These are phyloP conservation scores for Phanerochaete carnosa DNA, from an alignment of 768 basidiomycete genomes.

Conservation along the genomic window DNA sequence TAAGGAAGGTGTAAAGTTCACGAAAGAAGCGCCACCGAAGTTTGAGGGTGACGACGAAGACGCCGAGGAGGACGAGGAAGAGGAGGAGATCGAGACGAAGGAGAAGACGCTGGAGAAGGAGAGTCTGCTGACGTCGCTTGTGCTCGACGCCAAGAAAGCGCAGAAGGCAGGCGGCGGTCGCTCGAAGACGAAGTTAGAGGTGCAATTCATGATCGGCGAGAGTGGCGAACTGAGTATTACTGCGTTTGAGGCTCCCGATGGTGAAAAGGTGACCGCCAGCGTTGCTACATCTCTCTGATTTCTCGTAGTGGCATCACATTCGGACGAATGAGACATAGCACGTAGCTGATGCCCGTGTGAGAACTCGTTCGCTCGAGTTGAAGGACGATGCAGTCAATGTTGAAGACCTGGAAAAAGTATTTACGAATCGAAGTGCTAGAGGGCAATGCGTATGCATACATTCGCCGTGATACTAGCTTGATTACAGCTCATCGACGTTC, in stretches of 20 bases:
- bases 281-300: conserved; percentile 11
- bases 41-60: conserved; percentile 47
- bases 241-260: conserved; percentile 34
- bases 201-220: conserved; percentile 33
- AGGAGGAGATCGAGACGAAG: conserved; percentile 61
- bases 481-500: too few species aligned
- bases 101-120: conserved; percentile 59
- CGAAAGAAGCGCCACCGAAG: conserved; percentile 49
- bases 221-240: conserved; percentile 35
- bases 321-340: not conserved
- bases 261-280: conserved; percentile 30
- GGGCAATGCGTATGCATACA: too few species aligned
- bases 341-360: too few species aligned
- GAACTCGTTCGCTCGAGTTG: too few species aligned
- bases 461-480: too few species aligned
- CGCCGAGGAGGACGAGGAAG: conserved; percentile 55
- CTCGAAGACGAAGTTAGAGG: conserved; percentile 50
- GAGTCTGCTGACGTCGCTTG: conserved; percentile 37
- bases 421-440: too few species aligned
- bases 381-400: too few species aligned
- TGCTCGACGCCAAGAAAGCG: conserved; percentile 34
- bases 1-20: conserved; percentile 61
- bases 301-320: not conserved
- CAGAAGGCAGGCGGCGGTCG: conserved; percentile 45
- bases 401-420: too few species aligned